Conservation (phyloP, 768 basidiomycete genomes). For the Clathrus columnatus region DNA sequence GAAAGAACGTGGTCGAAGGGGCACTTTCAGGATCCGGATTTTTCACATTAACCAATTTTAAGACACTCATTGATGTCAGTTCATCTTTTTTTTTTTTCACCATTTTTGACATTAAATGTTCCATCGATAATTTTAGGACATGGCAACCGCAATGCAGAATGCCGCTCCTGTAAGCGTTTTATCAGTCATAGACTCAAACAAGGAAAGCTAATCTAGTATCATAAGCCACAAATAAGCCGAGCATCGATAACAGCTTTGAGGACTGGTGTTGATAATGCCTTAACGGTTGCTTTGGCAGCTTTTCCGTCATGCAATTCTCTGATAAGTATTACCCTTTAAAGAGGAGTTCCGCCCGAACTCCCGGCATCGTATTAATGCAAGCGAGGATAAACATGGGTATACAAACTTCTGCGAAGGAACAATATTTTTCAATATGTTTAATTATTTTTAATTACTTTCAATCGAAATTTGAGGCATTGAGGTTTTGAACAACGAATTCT, state of each 20-base stretch:
- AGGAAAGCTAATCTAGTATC: too few relatives aligned
- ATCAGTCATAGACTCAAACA: not conserved
- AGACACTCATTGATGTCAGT: not conserved
- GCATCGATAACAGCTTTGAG: not conserved
- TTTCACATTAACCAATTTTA: not conserved
- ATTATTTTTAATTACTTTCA: too few relatives aligned
- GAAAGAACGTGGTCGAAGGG: not conserved
- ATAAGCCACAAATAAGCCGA: not conserved
- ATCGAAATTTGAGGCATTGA: too few relatives aligned
- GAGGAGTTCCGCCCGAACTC: too few relatives aligned
- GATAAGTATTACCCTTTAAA: too few relatives aligned
- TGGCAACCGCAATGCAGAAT: not conserved
- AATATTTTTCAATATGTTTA: too few relatives aligned
- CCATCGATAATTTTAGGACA: not conserved
- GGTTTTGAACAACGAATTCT: too few relatives aligned
- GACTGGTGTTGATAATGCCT: not conserved
- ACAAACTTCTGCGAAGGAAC: too few relatives aligned
- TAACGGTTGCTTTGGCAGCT: not conserved
- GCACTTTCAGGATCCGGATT: slow-evolving; percentile 1
- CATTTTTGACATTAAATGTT: not conserved
- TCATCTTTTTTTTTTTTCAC: not conserved
- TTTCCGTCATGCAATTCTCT: not conserved
- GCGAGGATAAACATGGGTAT: too few relatives aligned
- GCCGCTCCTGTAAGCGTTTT: not conserved
- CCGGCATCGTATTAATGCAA: too few relatives aligned